Percentiles rank a stretch among this genome's conserved stretches.
Evolutionary conservation across 2,329 filamentous ascomycete species (phyloP).

Genomic region (Hypoxylon rubiginosum): DNA sequence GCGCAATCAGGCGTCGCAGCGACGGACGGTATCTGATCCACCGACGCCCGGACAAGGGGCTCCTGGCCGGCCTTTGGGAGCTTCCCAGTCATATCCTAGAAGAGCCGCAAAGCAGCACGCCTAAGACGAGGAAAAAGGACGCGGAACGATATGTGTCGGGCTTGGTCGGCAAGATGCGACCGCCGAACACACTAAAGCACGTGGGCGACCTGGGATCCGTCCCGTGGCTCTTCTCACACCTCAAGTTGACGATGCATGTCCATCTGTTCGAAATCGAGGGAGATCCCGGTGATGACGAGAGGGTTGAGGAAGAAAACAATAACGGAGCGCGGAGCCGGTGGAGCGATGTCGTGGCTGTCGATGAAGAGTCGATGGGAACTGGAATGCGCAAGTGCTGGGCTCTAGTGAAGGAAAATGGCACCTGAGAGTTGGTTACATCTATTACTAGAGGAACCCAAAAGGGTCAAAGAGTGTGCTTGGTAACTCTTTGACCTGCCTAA

Average conservation of each 20-base stretch:
- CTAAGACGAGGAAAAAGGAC: conserved; percentile 52
- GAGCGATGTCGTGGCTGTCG: conserved; percentile 54
- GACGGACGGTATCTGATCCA: conserved; percentile 64
- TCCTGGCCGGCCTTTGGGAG: conserved; percentile 69
- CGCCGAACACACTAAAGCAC: conserved; percentile 47
- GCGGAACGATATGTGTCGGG: conserved; percentile 54
- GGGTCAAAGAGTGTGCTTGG: too few species aligned
- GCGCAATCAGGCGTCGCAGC: conserved; percentile 60
- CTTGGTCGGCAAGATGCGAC: conserved; percentile 42
- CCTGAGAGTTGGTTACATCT: not conserved
- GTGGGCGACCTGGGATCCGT: conserved; percentile 63
- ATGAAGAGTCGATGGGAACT: conserved; percentile 68
- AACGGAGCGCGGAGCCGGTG: conserved; percentile 50
- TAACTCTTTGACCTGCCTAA: too few species aligned
- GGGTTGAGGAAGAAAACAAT: not conserved
- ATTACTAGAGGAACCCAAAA: too few species aligned
- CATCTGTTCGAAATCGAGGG: conserved; percentile 61
- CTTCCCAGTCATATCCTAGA: conserved; percentile 62
- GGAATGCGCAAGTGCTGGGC: conserved; percentile 71
- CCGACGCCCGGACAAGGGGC: conserved; percentile 65
- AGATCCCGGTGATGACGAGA: not conserved
- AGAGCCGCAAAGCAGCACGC: conserved; percentile 45
- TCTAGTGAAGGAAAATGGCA: conserved; percentile 52
- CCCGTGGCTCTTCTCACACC: conserved; percentile 70
- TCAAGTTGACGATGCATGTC: conserved; percentile 70